A percentile compares a stretch with the other conserved stretches of the same genome.
Conservation (phyloP, 148 eudicot species). For the Persicaria tinctoria region DNA sequence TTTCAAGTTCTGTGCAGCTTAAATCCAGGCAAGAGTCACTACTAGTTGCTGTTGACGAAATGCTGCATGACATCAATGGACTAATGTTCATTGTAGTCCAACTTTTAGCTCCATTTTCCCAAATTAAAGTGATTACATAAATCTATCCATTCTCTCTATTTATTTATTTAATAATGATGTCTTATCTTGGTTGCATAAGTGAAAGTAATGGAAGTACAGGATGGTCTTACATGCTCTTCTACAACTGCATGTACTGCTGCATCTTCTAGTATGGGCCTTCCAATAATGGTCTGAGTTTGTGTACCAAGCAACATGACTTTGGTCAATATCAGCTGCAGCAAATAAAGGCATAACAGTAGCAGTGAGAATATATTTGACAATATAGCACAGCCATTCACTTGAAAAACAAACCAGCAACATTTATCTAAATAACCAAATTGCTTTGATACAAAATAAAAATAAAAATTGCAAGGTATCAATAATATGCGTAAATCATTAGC, state of each 20-base stretch:
- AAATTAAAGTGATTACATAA: not conserved
- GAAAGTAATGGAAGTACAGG: not conserved
- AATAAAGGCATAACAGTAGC: not conserved
- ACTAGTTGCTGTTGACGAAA: not conserved
- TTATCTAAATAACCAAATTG: not conserved
- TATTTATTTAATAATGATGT: not conserved
- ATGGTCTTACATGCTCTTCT: constrained; percentile 77
- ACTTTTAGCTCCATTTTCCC: not conserved
- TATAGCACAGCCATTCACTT: not conserved
- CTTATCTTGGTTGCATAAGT: not conserved
- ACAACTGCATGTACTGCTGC: constrained; percentile 90
- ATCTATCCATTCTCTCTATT: not conserved
- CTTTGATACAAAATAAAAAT: no score
- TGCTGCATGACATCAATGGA: not conserved
- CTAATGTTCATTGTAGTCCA: not conserved
- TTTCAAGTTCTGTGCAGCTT: not conserved
- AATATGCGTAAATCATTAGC: not conserved
- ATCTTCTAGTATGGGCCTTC: constrained; percentile 79
- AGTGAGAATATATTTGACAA: not conserved
- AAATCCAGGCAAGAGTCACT: not conserved
- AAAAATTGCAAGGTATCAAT: no score
- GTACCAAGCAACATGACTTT: constrained; percentile 90
- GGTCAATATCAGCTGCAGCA: constrained; percentile 64
- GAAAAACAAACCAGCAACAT: constrained; percentile 5
- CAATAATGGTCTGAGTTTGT: constrained; percentile 74